Evolutionary conservation across 148 eudicot species (phyloP), one percentile per base, ranked within the genome.

Genomic region (Talinum fruticosum): DNA sequence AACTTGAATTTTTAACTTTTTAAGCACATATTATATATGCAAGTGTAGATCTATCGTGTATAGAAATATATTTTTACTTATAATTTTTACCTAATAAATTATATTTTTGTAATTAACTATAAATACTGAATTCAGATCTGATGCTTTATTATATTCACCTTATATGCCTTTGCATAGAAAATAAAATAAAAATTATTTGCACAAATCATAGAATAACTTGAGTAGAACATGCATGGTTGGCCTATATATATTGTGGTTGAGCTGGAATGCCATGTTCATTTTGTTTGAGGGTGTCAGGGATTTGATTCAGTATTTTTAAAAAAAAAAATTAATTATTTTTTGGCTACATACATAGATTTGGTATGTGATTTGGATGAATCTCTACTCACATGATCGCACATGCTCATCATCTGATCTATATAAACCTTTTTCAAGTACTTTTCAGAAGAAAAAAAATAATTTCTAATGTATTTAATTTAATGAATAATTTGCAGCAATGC

Each of bases 381-480:
- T 62, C 73, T 45, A 49, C 66, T 53, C 84, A 81, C 84, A 77
- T 81, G 84, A 28, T 77, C 84, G n/a, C n/a, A 82, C 84, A 72
- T 81, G 83, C 41, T 81, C 38, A 33, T 73, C 66, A 78, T 45
- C 21, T 30, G 36, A 30, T 37, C 36, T 66, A 28, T 2, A 18
- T 36, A 21, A 68, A 16, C 26, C 12, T 68, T 33, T 23, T 35
- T 1, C 5, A 2, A 32, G 8, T 29, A 19, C 28, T 21, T 16
- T 15, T 35, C 24, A 14, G 7, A 29, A 36, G 1, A 68, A 28
- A 1, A 64, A 64, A 4, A 41, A 41, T 41, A 41, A 41, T 41
- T 41, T 4, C 5, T 41, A 41, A 49, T 49, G 15, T 10, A 16
- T 2, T 51, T 3, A 19, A 10, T 51, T 18, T 51, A 19, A 10